Conservation (phyloP, 2,329 filamentous ascomycete genomes). For the Taxawa tesnikishii region DNA sequence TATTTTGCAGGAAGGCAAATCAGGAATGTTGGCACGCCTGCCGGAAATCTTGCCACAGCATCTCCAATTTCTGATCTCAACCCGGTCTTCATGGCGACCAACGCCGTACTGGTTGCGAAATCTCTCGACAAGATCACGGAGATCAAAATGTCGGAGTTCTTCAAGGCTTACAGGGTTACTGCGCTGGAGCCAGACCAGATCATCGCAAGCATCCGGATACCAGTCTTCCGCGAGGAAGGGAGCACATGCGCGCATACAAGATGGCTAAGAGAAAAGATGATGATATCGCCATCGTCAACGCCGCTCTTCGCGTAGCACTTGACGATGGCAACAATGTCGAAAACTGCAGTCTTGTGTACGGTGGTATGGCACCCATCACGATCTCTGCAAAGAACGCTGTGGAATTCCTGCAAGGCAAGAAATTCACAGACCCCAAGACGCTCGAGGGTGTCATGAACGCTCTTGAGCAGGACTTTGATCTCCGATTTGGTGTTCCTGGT, state of each 20-base stretch:
- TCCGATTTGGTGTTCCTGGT: conserved; percentile 82
- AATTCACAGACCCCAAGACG: conserved; percentile 67
- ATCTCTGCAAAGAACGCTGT: conserved; percentile 73
- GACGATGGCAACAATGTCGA: conserved; percentile 57
- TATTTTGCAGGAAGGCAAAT: conserved; percentile 96
- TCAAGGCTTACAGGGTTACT: conserved; percentile 80
- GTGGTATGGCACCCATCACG: conserved; percentile 88
- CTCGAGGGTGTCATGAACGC: conserved; percentile 83
- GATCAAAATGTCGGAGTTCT: conserved; percentile 87
- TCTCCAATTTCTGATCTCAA: conserved; percentile 96
- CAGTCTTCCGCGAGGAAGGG: conserved; percentile 62
- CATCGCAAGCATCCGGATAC: conserved; percentile 79
- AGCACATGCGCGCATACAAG: conserved; percentile 85
- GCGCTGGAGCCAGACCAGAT: conserved; percentile 71
- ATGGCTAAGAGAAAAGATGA: conserved; percentile 96
- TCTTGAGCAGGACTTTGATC: conserved; percentile 78
- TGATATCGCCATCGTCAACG: conserved; percentile 94
- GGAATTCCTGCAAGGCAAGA: conserved; percentile 63
- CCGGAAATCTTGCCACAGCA: conserved; percentile 86
- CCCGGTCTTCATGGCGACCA: conserved; percentile 80
- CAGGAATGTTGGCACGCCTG: conserved; percentile 91
- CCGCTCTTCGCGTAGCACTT: conserved; percentile 64
- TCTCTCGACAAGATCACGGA: conserved; percentile 61
- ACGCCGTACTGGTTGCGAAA: conserved; percentile 69
- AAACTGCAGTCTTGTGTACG: conserved; percentile 73